A percentile compares a stretch with the other conserved stretches of the same genome.
Conservation (phyloP, 2,329 filamentous ascomycete genomes). For the Trichocomaceae sp. region DNA sequence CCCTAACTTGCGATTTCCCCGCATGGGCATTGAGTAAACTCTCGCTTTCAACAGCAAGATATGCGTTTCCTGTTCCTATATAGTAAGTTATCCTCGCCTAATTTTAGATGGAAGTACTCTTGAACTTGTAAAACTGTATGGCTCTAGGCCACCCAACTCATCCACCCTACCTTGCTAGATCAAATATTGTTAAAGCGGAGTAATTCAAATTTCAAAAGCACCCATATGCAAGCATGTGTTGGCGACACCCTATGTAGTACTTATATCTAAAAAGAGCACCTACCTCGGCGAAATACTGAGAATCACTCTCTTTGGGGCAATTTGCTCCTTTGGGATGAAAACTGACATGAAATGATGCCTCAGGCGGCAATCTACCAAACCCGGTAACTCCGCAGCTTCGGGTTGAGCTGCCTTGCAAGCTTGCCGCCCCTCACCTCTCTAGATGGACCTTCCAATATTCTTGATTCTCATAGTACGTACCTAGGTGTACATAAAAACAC, state of each 20-base stretch:
- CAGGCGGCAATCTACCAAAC: neutral
- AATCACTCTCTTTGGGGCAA: neutral
- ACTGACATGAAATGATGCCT: neutral
- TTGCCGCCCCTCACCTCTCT: neutral
- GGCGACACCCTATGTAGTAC: neutral
- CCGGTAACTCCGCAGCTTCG: neutral
- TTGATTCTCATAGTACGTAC: too few species aligned
- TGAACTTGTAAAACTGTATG: too few species aligned
- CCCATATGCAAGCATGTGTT: neutral
- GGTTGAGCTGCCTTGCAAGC: slow-evolving; percentile 10
- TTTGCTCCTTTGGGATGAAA: neutral
- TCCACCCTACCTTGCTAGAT: too few species aligned
- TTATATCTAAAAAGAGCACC: too few species aligned
- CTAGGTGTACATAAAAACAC: too few species aligned
- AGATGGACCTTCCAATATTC: too few species aligned
- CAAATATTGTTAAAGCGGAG: too few species aligned
- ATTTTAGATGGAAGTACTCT: too few species aligned
- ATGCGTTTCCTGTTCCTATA: too few species aligned
- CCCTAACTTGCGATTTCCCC: neutral
- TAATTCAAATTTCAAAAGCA: neutral
- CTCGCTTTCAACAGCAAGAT: too few species aligned
- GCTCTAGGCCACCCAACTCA: too few species aligned
- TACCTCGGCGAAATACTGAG: neutral
- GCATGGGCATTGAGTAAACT: neutral
- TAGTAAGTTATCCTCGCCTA: too few species aligned